These are phyloP conservation scores for Podospora pseudocomata DNA, from an alignment of 495 filamentous ascomycete genomes.

Conservation along the genomic window DNA sequence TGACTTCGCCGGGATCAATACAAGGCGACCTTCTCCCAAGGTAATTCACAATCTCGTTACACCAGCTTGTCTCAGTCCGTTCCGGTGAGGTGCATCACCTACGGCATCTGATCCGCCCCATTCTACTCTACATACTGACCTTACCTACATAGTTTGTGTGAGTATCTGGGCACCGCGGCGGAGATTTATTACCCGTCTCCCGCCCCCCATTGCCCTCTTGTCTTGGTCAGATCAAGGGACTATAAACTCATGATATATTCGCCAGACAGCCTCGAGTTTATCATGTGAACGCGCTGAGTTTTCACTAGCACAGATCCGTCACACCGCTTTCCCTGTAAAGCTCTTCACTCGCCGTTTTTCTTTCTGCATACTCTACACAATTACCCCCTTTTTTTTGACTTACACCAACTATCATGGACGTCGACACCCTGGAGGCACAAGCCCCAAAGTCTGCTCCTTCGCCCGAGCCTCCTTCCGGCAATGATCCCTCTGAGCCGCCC, in stretches of 20 bases:
- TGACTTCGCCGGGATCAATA: conserved; percentile 7
- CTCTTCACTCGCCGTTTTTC: not conserved
- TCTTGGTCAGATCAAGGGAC: conserved; percentile 5
- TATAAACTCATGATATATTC: not conserved
- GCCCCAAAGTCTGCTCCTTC: conserved; percentile 19
- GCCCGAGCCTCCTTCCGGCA: conserved; percentile 9
- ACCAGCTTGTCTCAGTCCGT: conserved; percentile 18
- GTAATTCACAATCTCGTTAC: conserved; percentile 14
- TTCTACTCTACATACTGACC: not conserved
- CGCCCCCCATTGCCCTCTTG: conserved; percentile 2
- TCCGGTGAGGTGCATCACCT: conserved; percentile 11
- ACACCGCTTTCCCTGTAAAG: not conserved
- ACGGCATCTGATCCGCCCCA: conserved; percentile 1
- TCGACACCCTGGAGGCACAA: not conserved
- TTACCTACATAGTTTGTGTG: not conserved
- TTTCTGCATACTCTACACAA: not conserved
- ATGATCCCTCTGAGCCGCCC: conserved; percentile 19
- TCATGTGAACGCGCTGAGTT: conserved; percentile 2
- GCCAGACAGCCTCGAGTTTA: not conserved
- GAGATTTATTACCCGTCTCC: conserved; percentile 10
- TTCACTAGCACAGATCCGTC: not conserved
- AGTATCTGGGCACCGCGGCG: conserved; percentile 4
- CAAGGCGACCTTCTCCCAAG: not conserved
- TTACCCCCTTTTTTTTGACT: not conserved
- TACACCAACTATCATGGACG: not conserved